phyloP scores from a whole-genome alignment of 345 rosid species.

The Aurinia saxatilis region DNA sequence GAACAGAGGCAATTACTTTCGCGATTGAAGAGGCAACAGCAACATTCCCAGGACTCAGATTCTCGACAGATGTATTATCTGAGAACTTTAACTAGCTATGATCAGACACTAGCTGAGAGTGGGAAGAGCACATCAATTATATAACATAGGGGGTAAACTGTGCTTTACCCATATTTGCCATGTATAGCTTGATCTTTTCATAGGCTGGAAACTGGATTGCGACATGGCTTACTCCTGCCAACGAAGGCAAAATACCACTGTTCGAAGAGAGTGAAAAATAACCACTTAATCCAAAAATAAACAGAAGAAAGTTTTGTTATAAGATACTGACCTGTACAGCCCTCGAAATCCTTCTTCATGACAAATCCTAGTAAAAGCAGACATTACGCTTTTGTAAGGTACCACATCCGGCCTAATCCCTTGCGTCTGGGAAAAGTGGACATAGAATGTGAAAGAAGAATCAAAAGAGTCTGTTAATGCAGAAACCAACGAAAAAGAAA shows the following conservation, averaged over 20 bases:
- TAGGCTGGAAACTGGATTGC: constrained; percentile 97
- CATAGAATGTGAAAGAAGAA: not conserved
- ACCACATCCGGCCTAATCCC: constrained; percentile 57
- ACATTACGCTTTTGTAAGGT: constrained; percentile 50
- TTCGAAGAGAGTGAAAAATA: constrained; percentile 27
- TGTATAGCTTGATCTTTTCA: constrained; percentile 73
- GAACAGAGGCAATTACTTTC: constrained; percentile 72
- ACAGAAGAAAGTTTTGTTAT: not conserved
- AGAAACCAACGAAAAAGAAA: constrained; percentile 5
- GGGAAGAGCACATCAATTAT: not conserved
- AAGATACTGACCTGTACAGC: constrained; percentile 53
- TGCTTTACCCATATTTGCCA: constrained; percentile 61
- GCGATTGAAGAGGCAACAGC: constrained; percentile 79
- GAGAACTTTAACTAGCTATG: constrained; percentile 23
- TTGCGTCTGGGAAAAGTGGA: constrained; percentile 31
- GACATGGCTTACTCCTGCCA: constrained; percentile 90
- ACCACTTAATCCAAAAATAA: not conserved
- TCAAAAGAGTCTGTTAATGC: not conserved
- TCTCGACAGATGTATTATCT: constrained; percentile 57
- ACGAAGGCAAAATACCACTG: constrained; percentile 93
- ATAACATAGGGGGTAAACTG: not conserved
- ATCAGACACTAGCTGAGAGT: constrained; percentile 22
- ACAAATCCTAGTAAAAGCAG: constrained; percentile 57
- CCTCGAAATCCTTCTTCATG: constrained; percentile 69
- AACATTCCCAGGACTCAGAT: constrained; percentile 51